Evolutionary conservation across 305 asterid genomes (phyloP), one percentile per base, ranked within the genome.

Genomic region (Andrographis paniculata): DNA sequence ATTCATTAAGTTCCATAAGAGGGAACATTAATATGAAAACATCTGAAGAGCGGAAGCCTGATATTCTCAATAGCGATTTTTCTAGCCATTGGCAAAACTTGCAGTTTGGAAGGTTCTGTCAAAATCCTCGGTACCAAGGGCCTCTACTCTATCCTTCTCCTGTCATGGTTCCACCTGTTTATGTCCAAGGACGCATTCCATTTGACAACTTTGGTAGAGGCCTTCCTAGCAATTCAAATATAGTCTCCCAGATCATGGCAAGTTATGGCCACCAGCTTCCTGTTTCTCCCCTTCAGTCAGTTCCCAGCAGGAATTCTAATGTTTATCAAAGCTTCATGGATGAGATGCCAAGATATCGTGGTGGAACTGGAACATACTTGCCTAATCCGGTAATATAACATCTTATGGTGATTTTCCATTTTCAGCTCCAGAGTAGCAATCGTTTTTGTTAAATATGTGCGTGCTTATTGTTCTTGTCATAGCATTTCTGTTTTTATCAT

Each of bases 361-460:
- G 84, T 37, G 98, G 98, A 60, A 91, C 98, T 4, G 98, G 98
- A 56, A 91, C 98, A 16, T 91, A 91, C 78, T 75, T 91, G 72
- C 98, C 98, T 27, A 89, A 80, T 69, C 94, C 92, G 70, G 98
- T 89, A 72, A 86, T 71, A 40, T n/a, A 33, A 56, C 58, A 47
- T 58, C 35, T 70, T 52, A 30, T 62, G 45, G 41, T 27, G 33
- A 21, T 55, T 40, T 45, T 42, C 41, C 2, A 23, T 57, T 30
- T 48, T 30, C 42, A 59, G 56, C 21, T 46, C n/a, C n/a, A n/a
- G n/a, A n/a, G n/a, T 48, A 9, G n/a, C 44, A 7, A 37, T 24
- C 44, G 17, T 18, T 35, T 37, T 49, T 53, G 42, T 40, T 24
- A 9, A 18, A 21, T 24, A 1, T 13, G 22, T 24, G 30, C 30